phyloP scores from a whole-genome alignment of 805 yeast genomes.

The Saturnispora zaruensis region DNA sequence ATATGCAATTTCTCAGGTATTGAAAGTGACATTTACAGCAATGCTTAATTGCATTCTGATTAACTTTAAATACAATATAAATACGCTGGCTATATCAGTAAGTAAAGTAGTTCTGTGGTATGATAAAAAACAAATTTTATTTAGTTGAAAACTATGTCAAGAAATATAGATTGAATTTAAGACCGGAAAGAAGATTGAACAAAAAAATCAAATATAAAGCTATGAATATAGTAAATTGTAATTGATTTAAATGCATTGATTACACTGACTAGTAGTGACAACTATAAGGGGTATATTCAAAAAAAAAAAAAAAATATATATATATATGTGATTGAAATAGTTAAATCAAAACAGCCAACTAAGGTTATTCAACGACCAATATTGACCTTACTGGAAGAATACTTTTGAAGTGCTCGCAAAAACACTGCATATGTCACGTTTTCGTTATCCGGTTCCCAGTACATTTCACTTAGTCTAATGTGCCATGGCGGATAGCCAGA shows the following conservation, averaged over 20 bases:
- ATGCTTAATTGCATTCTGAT: no score
- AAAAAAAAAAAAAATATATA: neutral
- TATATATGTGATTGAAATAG: neutral
- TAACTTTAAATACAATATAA: no score
- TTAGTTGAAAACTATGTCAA: no score
- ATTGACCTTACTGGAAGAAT: conserved; percentile 74
- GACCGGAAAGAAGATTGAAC: no score
- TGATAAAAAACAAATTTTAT: no score
- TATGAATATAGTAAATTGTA: no score
- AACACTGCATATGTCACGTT: conserved; percentile 78
- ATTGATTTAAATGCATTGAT: neutral
- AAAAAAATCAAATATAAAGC: neutral
- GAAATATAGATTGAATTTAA: no score
- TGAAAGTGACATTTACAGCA: no score
- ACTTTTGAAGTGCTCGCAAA: conserved; percentile 66
- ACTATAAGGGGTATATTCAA: neutral
- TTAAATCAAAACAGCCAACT: neutral
- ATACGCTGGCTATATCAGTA: no score
- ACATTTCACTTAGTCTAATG: conserved; percentile 79
- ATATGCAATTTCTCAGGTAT: no score
- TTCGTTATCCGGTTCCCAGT: conserved; percentile 81
- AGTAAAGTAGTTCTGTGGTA: no score
- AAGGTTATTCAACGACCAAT: conserved; percentile 56
- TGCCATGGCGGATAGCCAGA: conserved; percentile 99
- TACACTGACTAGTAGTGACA: neutral